Base-by-base conservation (phyloP, 2,329 filamentous ascomycete genomes). In the Clarireedia monteithiana region DNA sequence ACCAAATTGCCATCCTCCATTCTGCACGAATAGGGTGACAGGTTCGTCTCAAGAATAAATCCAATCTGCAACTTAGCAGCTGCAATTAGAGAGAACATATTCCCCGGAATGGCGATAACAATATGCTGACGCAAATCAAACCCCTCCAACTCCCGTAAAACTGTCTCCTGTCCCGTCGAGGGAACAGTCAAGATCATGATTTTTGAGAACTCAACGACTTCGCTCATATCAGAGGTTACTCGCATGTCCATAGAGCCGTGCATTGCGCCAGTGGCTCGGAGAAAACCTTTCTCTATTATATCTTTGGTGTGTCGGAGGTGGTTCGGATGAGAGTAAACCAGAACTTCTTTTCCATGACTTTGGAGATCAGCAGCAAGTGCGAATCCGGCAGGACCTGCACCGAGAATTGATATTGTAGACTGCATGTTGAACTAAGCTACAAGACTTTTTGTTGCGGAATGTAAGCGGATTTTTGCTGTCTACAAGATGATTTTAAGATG, bases 311-410 rank as follows among this genome's bases (percentile, higher is more conserved):
- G 58, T 5, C 38, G 44, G n/a, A 24, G 24, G n/a, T 59, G 58
- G 4, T 20, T 34, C 12, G 58, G 58, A 30, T 59, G 58, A 3
- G 58, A 58, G 27, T 59, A 59, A 2, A 59, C 10, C 9, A 59
- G n/a, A 6, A 58, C 48, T 15, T 30, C 46, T 15, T 27, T 53
- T 27, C 55, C 58, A n/a, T 40, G 55, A 24, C 20, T 42, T 14
- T 45, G n/a, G 48, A 59, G 58, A 38, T 59, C 58, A 14, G 58
- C 51, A 12, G 55, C 55, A 4, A 59, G 55, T 1, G 58, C 58
- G 45, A 59, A 55, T 3, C 58, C 58, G 7, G 58, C 50, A 10
- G 58, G 55, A 1, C 58, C 58, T 9, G 55, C 58, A 34, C 58
- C 58, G 6, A 59, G 10, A 23, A 59, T 59, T n/a, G 34, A 58